Evolutionary conservation across 208 protist species (phyloP).

Genomic region (Crithidia acanthocephali): DNA sequence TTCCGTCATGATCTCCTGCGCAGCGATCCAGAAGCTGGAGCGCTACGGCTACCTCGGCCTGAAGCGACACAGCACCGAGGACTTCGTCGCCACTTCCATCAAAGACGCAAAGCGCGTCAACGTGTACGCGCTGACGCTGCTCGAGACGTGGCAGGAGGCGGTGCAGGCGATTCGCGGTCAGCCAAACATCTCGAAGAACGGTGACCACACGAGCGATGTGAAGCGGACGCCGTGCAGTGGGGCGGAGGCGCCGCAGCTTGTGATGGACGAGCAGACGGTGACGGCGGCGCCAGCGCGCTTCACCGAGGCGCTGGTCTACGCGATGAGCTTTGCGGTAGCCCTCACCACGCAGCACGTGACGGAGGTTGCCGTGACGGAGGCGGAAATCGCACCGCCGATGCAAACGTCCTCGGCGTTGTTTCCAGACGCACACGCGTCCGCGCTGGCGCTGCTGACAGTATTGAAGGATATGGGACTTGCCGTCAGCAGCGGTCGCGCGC

Average conservation of each 20-base stretch:
- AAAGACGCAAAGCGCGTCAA: slow-evolving; percentile 72
- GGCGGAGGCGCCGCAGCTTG: background rate
- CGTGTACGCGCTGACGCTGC: slow-evolving; percentile 86
- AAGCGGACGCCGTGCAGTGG: no score
- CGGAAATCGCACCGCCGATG: background rate
- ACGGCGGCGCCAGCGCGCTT: slow-evolving; percentile 24
- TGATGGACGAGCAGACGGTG: background rate
- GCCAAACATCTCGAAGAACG: no score
- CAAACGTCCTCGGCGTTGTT: background rate
- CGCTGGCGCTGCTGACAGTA: slow-evolving; percentile 36
- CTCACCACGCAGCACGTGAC: slow-evolving; percentile 63
- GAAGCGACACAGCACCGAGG: slow-evolving; percentile 69
- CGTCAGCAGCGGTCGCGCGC: slow-evolving; percentile 27
- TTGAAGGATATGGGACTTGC: slow-evolving; percentile 41
- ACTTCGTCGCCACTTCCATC: slow-evolving; percentile 78
- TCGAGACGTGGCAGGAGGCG: slow-evolving; percentile 68
- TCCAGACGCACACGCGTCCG: slow-evolving; percentile 1
- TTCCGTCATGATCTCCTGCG: slow-evolving; percentile 83
- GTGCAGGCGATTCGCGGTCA: slow-evolving; percentile 33
- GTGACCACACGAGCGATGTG: no score
- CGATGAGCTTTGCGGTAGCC: slow-evolving; percentile 70
- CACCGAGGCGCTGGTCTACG: slow-evolving; percentile 79
- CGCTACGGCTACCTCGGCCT: slow-evolving; percentile 84
- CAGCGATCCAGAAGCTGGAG: slow-evolving; percentile 88
- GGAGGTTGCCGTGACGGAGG: background rate